Conservation (phyloP, 2,329 filamentous ascomycete genomes). For the Pestalotiopsis fici region DNA sequence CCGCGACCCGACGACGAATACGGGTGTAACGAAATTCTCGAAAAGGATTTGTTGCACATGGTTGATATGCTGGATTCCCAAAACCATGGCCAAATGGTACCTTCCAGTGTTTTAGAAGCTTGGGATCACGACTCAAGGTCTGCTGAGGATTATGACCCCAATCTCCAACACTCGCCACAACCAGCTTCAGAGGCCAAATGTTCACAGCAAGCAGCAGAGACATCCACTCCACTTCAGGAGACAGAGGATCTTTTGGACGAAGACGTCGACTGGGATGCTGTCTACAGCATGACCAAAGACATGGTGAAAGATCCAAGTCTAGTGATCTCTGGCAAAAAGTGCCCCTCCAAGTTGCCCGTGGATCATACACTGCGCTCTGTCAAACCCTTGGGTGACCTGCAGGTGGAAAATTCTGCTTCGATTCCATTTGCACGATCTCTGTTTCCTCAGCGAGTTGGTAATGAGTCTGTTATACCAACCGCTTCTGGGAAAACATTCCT, state of each 20-base stretch:
- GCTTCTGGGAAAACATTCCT: constrained; percentile 47
- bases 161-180: constrained; percentile 32
- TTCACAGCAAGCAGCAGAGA: background rate
- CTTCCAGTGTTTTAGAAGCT: constrained; percentile 33
- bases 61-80: constrained; percentile 5
- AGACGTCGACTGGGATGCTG: constrained; percentile 41
- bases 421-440: constrained; percentile 50
- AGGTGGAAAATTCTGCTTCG: constrained; percentile 14
- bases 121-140: constrained; percentile 34
- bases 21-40: constrained; percentile 21
- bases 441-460: constrained; percentile 49
- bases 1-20: constrained; percentile 21
- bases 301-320: constrained; percentile 14
- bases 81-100: constrained; percentile 24
- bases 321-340: background rate
- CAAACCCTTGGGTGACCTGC: no score
- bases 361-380: background rate
- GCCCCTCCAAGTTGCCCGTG: background rate
- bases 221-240: background rate
- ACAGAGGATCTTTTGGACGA: constrained; percentile 34
- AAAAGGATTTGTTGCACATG: constrained; percentile 25
- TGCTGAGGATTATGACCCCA: constrained; percentile 35
- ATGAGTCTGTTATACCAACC: constrained; percentile 56
- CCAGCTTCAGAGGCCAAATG: constrained; percentile 7
- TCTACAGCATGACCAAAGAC: constrained; percentile 21